Percentiles rank a stretch among this genome's conserved stretches.
These are phyloP conservation scores for Keithomyces neogunnii DNA, from an alignment of 2,329 filamentous ascomycete genomes.

Conservation along the genomic window DNA sequence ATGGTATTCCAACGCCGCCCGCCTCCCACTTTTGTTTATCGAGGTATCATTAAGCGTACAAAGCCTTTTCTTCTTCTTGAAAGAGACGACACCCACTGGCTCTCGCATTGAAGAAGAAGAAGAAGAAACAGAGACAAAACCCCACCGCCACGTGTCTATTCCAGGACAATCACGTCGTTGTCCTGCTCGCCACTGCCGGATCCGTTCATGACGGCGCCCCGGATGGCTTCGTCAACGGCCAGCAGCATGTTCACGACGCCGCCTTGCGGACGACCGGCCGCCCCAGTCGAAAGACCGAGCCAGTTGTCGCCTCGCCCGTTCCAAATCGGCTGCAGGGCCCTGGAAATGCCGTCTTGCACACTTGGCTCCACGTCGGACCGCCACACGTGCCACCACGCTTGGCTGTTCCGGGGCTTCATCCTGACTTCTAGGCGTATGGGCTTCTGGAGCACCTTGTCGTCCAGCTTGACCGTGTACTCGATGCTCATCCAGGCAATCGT, in stretches of 20 bases:
- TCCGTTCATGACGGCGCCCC: constrained; percentile 15
- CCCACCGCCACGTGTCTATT: constrained; percentile 4
- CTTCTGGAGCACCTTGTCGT: constrained; percentile 16
- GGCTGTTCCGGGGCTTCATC: constrained; percentile 37
- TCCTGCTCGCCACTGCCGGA: neutral
- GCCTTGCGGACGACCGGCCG: constrained; percentile 30
- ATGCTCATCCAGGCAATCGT: constrained; percentile 50
- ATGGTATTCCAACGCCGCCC: neutral
- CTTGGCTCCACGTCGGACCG: constrained; percentile 18
- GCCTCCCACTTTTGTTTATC: constrained; percentile 7
- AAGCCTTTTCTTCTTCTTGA: neutral
- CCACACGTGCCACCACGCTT: constrained; percentile 43
- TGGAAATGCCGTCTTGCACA: constrained; percentile 26
- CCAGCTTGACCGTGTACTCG: constrained; percentile 36
- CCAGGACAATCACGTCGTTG: constrained; percentile 10
- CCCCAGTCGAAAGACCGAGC: constrained; percentile 38
- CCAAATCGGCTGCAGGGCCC: constrained; percentile 37
- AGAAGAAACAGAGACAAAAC: neutral
- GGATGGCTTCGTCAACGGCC: constrained; percentile 38
- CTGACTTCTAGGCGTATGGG: constrained; percentile 44
- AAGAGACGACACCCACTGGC: neutral
- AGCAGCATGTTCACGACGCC: constrained; percentile 38
- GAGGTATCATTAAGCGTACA: constrained; percentile 21
- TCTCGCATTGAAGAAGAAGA: neutral
- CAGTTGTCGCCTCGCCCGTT: constrained; percentile 34